Evolutionary conservation across 352 stramenopile genomes (phyloP), one percentile per base, ranked within the genome.

Genomic region (Phytophthora aleatoria): DNA sequence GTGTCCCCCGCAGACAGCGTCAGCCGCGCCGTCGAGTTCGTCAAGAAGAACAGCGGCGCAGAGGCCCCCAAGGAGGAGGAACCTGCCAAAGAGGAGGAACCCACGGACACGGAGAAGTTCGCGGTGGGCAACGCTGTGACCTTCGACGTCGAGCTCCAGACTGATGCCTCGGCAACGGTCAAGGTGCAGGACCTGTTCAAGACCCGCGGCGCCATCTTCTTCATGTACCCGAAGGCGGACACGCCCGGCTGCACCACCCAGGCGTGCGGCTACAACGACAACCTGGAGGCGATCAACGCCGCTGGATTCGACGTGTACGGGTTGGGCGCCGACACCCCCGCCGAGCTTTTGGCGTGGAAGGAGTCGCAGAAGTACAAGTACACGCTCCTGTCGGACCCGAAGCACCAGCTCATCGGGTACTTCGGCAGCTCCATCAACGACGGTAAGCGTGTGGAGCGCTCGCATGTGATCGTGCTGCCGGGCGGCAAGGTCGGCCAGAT

Each of bases 161-260:
- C 71, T 9, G 77, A 96, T 48, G 73, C 82, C 12, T 79, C 69
- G 15, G 74, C 79, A 24, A 76, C 53, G 11, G 79, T 93, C 11
- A 74, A 79, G 47, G 74, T 95, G 39, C 85, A 92, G 53, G 75
- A 87, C 16, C 54, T 96, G 36, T 80, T 94, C 58, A 79, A 90
- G 59, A 82, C 88, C 5, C 77, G 85, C 13, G 87, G 85, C 20
- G 84, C 73, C 41, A 88, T 96, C 54, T 93, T 96, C 72, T 96
- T 96, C 70, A 95, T 95, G 83, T 96, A 90, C 68, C 86, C 88
- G 5, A 93, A 93, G 60, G 88, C 88, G 0, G 83, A 96, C 63
- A 96, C 88, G 7, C 83, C 85, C 4, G 88, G 86, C 5, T 96
- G 88, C 63, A 96, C 88, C 45, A 83, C 79, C 27, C 88, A 96